Evolutionary conservation across 1,284 basidiomycete genomes (phyloP).

Genomic region (Moesziomyces sp.): DNA sequence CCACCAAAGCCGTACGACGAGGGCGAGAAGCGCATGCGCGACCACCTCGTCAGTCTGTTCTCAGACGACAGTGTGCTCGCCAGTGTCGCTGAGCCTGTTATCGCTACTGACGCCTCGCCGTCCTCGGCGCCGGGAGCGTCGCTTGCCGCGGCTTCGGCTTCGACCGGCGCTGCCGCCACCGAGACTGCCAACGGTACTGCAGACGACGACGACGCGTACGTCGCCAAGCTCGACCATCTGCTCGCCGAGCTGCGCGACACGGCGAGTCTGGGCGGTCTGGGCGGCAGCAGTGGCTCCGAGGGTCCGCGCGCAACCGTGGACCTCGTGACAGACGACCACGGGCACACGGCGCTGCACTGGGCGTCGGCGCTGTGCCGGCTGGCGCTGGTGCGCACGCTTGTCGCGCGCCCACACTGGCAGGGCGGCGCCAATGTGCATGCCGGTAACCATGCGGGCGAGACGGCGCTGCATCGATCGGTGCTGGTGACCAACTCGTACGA

Average conservation of each 20-base stretch:
- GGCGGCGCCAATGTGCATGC: slow-evolving; percentile 64
- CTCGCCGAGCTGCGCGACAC: slow-evolving; percentile 47
- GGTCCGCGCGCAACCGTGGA: slow-evolving; percentile 76
- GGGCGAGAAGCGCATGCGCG: slow-evolving; percentile 60
- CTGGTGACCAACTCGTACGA: slow-evolving; percentile 89
- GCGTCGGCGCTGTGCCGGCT: slow-evolving; percentile 84
- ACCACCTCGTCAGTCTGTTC: slow-evolving; percentile 61
- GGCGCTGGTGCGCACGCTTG: slow-evolving; percentile 56
- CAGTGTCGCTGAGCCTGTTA: slow-evolving; percentile 7
- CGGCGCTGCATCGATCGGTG: slow-evolving; percentile 89
- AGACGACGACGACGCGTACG: slow-evolving; percentile 23
- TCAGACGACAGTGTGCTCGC: slow-evolving; percentile 51
- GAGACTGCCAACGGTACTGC: slow-evolving; percentile 5
- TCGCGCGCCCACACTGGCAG: slow-evolving; percentile 73
- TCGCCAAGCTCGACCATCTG: slow-evolving; percentile 38
- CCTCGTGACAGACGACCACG: slow-evolving; percentile 81
- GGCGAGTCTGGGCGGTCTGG: slow-evolving; percentile 67
- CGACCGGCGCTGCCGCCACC: neutral
- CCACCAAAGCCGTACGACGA: slow-evolving; percentile 61
- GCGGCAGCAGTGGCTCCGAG: slow-evolving; percentile 77
- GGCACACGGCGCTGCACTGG: slow-evolving; percentile 93
- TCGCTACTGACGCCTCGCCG: slow-evolving; percentile 4
- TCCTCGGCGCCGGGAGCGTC: slow-evolving; percentile 4
- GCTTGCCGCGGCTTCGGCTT: neutral
- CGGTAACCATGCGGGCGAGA: slow-evolving; percentile 89